Percentiles rank a stretch among this genome's conserved stretches.
phyloP scores from a whole-genome alignment of 2,329 filamentous ascomycete species.

The Alternaria ethzedia region DNA sequence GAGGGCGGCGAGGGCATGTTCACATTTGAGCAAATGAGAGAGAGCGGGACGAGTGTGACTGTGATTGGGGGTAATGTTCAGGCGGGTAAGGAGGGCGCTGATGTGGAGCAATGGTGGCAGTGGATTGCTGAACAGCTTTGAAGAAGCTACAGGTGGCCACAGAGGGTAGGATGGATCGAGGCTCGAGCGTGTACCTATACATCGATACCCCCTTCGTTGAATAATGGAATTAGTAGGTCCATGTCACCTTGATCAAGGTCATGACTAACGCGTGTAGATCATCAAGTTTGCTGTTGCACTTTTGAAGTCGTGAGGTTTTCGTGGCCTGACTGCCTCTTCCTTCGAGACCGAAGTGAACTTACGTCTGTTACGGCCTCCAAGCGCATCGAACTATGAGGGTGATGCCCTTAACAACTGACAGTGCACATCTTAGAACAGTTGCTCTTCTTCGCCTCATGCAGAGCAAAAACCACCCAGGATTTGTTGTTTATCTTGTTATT shows the following conservation, averaged over 20 bases:
- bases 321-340: neutral
- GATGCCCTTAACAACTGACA: neutral
- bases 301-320: neutral
- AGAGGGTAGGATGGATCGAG: neutral
- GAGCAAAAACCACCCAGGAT: neutral
- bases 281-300: neutral
- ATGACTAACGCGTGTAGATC: neutral
- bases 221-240: neutral
- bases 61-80: slow-evolving; percentile 76
- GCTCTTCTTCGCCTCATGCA: neutral
- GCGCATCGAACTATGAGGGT: neutral
- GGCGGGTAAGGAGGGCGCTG: slow-evolving; percentile 65
- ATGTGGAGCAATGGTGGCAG: slow-evolving; percentile 83
- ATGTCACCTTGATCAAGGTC: neutral
- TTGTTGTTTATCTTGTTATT: neutral
- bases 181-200: neutral
- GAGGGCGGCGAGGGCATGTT: slow-evolving; percentile 80
- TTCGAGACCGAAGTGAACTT: neutral
- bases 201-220: neutral
- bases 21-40: slow-evolving; percentile 79
- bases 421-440: neutral
- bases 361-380: neutral
- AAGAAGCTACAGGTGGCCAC: slow-evolving; percentile 3
- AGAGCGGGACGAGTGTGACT: slow-evolving; percentile 79
- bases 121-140: slow-evolving; percentile 84